A percentile compares a stretch with the other conserved stretches of the same genome.
Conservation (phyloP, 306 rosid species). For the Castanopsis chinensis region DNA sequence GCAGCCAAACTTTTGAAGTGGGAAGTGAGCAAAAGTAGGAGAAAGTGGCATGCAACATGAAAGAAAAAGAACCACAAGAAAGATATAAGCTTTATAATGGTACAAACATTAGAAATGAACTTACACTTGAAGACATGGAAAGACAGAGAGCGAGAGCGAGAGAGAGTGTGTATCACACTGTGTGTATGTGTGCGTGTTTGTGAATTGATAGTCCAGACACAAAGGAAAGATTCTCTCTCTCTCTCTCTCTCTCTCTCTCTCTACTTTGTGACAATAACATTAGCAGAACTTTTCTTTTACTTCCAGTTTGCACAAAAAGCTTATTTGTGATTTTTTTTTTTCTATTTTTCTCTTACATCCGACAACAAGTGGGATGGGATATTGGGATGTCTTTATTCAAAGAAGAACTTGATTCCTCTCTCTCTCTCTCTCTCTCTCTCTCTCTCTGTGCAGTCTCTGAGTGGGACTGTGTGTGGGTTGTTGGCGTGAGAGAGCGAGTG, state of each 20-base stretch:
- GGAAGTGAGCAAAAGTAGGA: conserved; percentile 21
- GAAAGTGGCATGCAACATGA: conserved; percentile 28
- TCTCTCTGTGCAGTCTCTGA: neutral
- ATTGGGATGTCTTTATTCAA: conserved; percentile 39
- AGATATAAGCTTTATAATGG: conserved; percentile 26
- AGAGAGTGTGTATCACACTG: too few species aligned
- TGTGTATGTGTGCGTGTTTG: neutral
- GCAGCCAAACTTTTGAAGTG: conserved; percentile 24
- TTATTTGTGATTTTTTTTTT: conserved; percentile 11
- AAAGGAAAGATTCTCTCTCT: conserved; percentile 23
- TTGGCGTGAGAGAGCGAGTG: neutral
- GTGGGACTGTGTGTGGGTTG: neutral
- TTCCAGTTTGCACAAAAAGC: conserved; percentile 23
- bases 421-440: neutral
- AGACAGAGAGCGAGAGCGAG: neutral
- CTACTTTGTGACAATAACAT: conserved; percentile 5
- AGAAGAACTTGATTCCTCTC: conserved; percentile 52
- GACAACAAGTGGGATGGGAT: conserved; percentile 33
- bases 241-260: neutral
- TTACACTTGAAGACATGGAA: conserved; percentile 28
- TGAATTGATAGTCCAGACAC: conserved; percentile 7
- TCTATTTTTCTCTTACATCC: neutral
- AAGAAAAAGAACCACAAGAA: conserved; percentile 22
- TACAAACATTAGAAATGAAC: conserved; percentile 5
- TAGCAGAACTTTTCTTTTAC: conserved; percentile 23